Evolutionary conservation across 2,329 filamentous ascomycete genomes (phyloP).

Genomic region (Monilinia aucupariae): DNA sequence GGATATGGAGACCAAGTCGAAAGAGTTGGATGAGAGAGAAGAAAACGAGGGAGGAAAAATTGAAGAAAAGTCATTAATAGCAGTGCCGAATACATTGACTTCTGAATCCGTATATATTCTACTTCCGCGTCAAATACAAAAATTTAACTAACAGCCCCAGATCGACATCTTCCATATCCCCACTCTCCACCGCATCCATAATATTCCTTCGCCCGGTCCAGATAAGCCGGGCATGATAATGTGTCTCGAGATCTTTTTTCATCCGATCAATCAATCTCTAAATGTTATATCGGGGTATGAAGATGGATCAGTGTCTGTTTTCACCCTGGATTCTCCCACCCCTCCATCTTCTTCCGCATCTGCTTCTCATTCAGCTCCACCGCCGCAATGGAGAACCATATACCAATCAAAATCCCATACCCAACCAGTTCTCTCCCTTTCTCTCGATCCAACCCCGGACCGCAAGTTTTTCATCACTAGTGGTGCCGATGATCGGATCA

Average conservation of each 20-base stretch:
- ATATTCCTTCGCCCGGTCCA: slow-evolving; percentile 42
- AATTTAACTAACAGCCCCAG: slow-evolving; percentile 31
- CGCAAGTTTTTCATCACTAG: slow-evolving; percentile 68
- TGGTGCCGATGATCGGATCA: slow-evolving; percentile 72
- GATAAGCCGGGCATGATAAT: slow-evolving; percentile 76
- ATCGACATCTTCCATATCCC: slow-evolving; percentile 84
- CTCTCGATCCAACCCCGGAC: slow-evolving; percentile 48
- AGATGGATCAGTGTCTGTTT: slow-evolving; percentile 68
- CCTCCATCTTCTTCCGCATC: background rate
- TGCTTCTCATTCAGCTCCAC: background rate
- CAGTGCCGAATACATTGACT: slow-evolving; percentile 71
- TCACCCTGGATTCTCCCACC: slow-evolving; percentile 32
- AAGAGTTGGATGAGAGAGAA: too few species aligned
- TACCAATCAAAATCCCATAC: slow-evolving; percentile 65
- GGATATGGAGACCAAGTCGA: too few species aligned
- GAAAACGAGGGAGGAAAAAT: background rate
- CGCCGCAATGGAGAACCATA: slow-evolving; percentile 27
- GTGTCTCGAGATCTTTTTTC: slow-evolving; percentile 62
- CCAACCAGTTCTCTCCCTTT: slow-evolving; percentile 75
- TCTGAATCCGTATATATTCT: slow-evolving; percentile 58
- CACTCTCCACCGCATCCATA: slow-evolving; percentile 61
- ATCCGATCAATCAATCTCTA: slow-evolving; percentile 41
- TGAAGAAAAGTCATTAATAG: slow-evolving; percentile 55
- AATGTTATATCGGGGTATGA: slow-evolving; percentile 77
- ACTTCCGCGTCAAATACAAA: slow-evolving; percentile 18